phyloP scores from a whole-genome alignment of 148 eudicot species.

The Oxyria digyna region DNA sequence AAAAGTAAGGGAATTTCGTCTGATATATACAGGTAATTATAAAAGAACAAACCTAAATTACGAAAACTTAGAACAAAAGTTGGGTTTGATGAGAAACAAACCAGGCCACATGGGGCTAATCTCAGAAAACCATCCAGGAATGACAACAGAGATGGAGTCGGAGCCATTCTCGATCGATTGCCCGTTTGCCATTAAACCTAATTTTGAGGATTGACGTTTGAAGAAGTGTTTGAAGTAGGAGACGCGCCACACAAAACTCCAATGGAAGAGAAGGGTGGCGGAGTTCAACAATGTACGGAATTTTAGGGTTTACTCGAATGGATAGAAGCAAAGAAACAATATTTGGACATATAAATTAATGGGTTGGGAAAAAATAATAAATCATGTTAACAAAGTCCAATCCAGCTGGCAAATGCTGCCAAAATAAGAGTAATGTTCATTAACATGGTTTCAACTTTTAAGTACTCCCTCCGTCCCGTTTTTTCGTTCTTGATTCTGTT shows the following conservation, averaged over 20 bases:
- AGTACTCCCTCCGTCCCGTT: too few relatives aligned
- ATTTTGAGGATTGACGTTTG: background rate
- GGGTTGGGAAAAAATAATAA: too few relatives aligned
- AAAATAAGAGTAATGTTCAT: too few relatives aligned
- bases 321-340: too few relatives aligned
- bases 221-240: background rate
- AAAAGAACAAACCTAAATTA: background rate
- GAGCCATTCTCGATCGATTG: conserved; percentile 9
- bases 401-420: too few relatives aligned
- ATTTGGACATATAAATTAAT: too few relatives aligned
- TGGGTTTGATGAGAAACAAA: conserved; percentile 15
- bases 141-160: conserved; percentile 40
- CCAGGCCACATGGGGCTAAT: conserved; percentile 99
- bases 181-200: background rate
- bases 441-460: too few relatives aligned
- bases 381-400: too few relatives aligned
- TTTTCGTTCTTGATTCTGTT: too few relatives aligned
- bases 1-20: background rate
- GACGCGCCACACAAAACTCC: background rate
- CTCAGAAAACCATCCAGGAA: conserved; percentile 98
- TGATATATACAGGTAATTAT: background rate
- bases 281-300: too few relatives aligned
- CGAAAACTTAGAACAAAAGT: background rate
- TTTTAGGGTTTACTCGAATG: too few relatives aligned
- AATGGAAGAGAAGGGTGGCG: too few relatives aligned